Conservation (phyloP, 1,139 yeast species). For the Magnusiomyces clavatus region DNA sequence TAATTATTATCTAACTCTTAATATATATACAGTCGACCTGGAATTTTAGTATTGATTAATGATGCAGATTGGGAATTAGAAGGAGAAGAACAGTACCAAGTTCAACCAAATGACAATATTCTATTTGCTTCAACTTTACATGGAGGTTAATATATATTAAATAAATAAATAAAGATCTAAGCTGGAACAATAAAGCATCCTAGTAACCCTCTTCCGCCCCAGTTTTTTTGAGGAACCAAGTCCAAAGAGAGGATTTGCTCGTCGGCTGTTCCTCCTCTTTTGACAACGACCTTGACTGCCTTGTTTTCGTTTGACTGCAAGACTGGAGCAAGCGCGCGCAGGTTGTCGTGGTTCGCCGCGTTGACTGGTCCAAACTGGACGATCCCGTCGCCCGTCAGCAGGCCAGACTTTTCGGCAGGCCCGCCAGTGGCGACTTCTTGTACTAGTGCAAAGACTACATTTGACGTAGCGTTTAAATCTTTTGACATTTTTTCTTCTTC, state of each 20-base stretch:
- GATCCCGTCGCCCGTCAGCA: slow-evolving; percentile 41
- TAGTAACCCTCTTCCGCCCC: slow-evolving; percentile 67
- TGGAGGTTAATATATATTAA: slow-evolving; percentile 56
- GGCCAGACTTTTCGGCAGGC: slow-evolving; percentile 15
- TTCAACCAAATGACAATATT: slow-evolving; percentile 69
- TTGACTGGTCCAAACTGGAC: slow-evolving; percentile 46
- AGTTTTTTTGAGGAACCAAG: slow-evolving; percentile 47
- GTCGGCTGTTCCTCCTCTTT: too few species aligned
- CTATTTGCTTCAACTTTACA: slow-evolving; percentile 91
- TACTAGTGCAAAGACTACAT: slow-evolving; percentile 1
- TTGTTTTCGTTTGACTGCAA: slow-evolving; percentile 20
- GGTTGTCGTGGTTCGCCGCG: slow-evolving; percentile 44
- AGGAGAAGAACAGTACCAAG: slow-evolving; percentile 71
- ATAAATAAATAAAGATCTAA: slow-evolving; percentile 15
- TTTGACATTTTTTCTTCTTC: too few species aligned
- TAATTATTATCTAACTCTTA: too few species aligned
- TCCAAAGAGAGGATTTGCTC: slow-evolving; percentile 25
- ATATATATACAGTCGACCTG: slow-evolving; percentile 79
- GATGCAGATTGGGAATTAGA: slow-evolving; percentile 98
- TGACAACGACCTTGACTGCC: slow-evolving; percentile 33
- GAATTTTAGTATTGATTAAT: slow-evolving; percentile 81
- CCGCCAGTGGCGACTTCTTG: neutral
- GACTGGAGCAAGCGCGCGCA: slow-evolving; percentile 36
- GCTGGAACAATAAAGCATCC: slow-evolving; percentile 61
- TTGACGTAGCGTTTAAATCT: too few species aligned